Conservation (phyloP, 2,329 filamentous ascomycete species). For the Ophiocordyceps camponoti-floridani region DNA sequence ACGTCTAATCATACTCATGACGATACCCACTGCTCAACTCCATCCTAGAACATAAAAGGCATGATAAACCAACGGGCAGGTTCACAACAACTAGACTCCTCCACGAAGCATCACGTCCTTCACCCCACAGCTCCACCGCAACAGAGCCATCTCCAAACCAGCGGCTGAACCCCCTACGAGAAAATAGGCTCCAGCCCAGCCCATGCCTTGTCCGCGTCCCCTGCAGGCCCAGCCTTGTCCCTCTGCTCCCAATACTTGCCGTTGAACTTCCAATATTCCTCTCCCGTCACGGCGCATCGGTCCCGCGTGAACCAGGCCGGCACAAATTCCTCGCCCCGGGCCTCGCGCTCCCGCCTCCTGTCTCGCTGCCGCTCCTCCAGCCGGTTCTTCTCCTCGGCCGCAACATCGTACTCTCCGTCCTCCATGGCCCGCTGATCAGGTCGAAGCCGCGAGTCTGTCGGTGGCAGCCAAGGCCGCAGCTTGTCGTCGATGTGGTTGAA, state of each 20-base stretch:
- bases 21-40: no score
- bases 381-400: slow-evolving; percentile 83
- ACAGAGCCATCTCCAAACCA: no score
- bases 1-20: no score
- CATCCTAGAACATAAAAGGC: no score
- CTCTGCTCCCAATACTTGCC: slow-evolving; percentile 74
- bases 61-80: no score
- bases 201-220: slow-evolving; percentile 41
- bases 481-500: slow-evolving; percentile 83
- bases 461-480: slow-evolving; percentile 61
- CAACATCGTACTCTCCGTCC: slow-evolving; percentile 89
- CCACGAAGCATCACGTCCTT: not conserved
- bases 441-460: slow-evolving; percentile 81
- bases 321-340: slow-evolving; percentile 59
- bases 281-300: slow-evolving; percentile 62
- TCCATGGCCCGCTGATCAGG: slow-evolving; percentile 98
- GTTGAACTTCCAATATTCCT: slow-evolving; percentile 79
- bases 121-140: not conserved
- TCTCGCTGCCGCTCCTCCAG: slow-evolving; percentile 83
- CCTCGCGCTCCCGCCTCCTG: slow-evolving; percentile 55
- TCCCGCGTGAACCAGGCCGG: slow-evolving; percentile 73
- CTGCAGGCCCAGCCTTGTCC: slow-evolving; percentile 41
- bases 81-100: no score
- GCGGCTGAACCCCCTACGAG: no score
- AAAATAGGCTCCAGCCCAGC: slow-evolving; percentile 63